Percentiles rank a stretch among this genome's conserved stretches.
Evolutionary conservation across 306 rosid species (phyloP).

Genomic region (Prinsepia uniflora): DNA sequence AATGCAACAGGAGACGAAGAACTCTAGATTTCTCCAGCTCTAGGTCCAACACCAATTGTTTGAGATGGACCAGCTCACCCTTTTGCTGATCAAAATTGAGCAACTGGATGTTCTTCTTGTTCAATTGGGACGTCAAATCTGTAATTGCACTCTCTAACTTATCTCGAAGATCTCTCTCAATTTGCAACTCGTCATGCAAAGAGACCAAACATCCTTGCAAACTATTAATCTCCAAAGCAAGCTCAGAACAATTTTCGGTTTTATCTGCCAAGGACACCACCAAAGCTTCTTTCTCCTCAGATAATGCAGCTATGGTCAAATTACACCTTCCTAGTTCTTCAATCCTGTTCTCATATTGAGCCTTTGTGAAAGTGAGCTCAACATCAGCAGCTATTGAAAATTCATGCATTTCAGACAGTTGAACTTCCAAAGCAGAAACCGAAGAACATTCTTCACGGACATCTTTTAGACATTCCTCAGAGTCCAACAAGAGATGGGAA

Average conservation of each 20-base stretch:
- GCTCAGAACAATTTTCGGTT: constrained; percentile 52
- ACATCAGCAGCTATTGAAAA: constrained; percentile 57
- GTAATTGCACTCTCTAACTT: constrained; percentile 45
- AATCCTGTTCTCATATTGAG: constrained; percentile 41
- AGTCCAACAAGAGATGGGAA: constrained; percentile 37
- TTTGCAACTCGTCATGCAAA: constrained; percentile 45
- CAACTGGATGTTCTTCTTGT: constrained; percentile 51
- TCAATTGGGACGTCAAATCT: constrained; percentile 51
- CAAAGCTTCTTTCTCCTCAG: constrained; percentile 58
- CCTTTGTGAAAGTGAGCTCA: constrained; percentile 44
- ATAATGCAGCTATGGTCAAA: constrained; percentile 38
- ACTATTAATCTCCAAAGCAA: constrained; percentile 45
- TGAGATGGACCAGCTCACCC: constrained; percentile 53
- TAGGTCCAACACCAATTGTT: constrained; percentile 43
- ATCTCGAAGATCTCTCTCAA: constrained; percentile 52
- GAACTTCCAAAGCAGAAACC: constrained; percentile 44
- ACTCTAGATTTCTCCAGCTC: constrained; percentile 67
- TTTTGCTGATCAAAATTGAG: constrained; percentile 48
- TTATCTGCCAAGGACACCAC: constrained; percentile 47
- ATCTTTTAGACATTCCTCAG: constrained; percentile 47
- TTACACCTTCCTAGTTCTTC: constrained; percentile 58
- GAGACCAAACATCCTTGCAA: constrained; percentile 44
- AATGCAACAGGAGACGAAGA: constrained; percentile 36
- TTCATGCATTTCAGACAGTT: constrained; percentile 58
- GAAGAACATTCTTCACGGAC: constrained; percentile 50